Evolutionary conservation across 1,139 yeast genomes (phyloP), one percentile per base, ranked within the genome.

Genomic region (Debaryomyces fabryi): DNA sequence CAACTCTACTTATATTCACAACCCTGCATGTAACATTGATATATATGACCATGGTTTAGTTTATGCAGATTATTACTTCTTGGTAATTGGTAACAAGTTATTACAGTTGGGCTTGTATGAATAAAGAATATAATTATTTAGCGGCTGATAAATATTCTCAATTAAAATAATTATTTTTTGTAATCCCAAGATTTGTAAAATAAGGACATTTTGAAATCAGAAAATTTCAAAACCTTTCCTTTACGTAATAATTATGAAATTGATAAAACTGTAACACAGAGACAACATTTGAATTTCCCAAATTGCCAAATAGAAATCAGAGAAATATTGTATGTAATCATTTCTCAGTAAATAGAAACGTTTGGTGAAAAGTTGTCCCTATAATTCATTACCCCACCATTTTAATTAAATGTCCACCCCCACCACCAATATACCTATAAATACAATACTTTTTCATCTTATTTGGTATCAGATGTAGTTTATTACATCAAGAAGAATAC

Each of bases 1-100:
- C 20, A 52, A 59, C 47, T 52, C 65, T n/a, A 64, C 68, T 12
- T 60, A 54, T 33, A 59, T 59, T 45, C 62, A 35, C 25, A 35
- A 35, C 39, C 57, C 56, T 2, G 52, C 57, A 39, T 51, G 63
- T 2, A 35, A 44, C 32, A 44, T 24, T 10, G 42, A 49, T 24
- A 48, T 53, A 6, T 54, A 47, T 3, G 61, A 58, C 34, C 63
- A 59, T 32, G 68, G 68, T 3, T 53, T 62, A 30, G 66, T 62
- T 9, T 64, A 64, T 45, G 68, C 60, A 2, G 68, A 64, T 45
- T 64, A 62, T 45, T 64, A 63, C 46, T 63, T 61, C 48, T 49
- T 64, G 32, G 54, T 47, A 16, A 48, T 58, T 33, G 68, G 67
- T 25, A 64, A 64, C 45, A 52, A 58, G 40, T 50, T 64, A n/a